Base-by-base conservation (phyloP, 306 rosid species). In the Oemleria cerasiformis region DNA sequence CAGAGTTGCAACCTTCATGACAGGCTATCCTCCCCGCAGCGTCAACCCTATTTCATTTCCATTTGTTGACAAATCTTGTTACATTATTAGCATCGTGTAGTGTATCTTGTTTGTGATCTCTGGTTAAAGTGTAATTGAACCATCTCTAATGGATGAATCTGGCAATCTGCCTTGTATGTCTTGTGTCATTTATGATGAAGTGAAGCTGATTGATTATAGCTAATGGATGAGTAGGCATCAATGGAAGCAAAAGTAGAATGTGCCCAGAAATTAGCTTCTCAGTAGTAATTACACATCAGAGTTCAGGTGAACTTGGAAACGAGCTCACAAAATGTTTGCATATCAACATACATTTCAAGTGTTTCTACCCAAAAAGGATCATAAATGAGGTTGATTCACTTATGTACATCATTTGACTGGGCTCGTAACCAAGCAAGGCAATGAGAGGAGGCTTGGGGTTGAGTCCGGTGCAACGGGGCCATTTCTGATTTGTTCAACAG, bases 41-140 rank as follows among this genome's bases (percentile, higher is more conserved):
- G 39, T 36, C 75, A 68, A 70, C 75, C 78, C 73, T 60, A 56
- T 60, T 57, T 44, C 21, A 36, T 80, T 71, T 75, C 63, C 59
- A 42, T 51, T 84, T 74, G 64, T 77, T 42, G 30, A 53, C 63
- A 23, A 68, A 65, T 72, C 68, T 67, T 71, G 30, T 55, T 36
- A 16, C 12, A 45, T 44, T 59, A 36, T 2, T 16, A 7, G 21
- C 9, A 2, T 42, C 51, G 13, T 51, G 43, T 61, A 34, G 17
- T 73, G 73, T 74, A 65, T 65, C 41, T 56, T 40, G 54, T 23
- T 73, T 60, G 34, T 36, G 45, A 30, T 34, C 70, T 58, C 72
- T 45, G 73, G 78, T 66, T 61, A 2, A 30, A 30, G 36, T 30
- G 36, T 30, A 30, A 30, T 30, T 30, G 36, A 30, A 30, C 36